Conservation (phyloP, 148 eudicot species). For the Rhododendron molle region DNA sequence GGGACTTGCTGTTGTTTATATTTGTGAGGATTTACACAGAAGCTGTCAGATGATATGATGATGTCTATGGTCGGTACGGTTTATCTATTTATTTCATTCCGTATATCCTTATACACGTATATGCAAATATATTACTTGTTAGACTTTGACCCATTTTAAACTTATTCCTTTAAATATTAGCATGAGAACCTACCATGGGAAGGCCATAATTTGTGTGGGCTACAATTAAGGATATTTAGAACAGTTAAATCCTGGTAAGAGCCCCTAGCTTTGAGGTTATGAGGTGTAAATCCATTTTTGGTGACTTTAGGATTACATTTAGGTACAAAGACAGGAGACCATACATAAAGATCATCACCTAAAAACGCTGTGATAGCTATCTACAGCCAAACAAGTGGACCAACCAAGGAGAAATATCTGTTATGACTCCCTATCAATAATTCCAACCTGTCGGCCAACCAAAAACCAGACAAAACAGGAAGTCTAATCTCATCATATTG, state of each 20-base stretch:
- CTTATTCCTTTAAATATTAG: background rate
- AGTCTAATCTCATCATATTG: background rate
- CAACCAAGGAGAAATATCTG: conserved; percentile 22
- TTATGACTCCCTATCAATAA: conserved; percentile 28
- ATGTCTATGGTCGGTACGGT: background rate
- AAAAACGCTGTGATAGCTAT: background rate
- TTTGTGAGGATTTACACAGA: background rate
- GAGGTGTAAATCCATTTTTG: background rate
- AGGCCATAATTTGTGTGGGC: background rate
- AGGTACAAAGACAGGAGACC: background rate
- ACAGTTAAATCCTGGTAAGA: background rate
- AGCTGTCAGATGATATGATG: background rate
- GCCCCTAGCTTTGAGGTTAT: background rate
- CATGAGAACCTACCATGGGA: background rate
- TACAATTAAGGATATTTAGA: background rate
- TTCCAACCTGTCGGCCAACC: conserved; percentile 23
- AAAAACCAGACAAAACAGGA: conserved; percentile 6
- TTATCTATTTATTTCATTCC: background rate
- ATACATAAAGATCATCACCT: background rate
- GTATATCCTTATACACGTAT: background rate
- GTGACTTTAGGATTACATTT: background rate
- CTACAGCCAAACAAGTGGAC: conserved; percentile 38
- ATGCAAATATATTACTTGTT: background rate
- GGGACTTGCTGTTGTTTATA: background rate
- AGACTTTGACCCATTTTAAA: background rate